A percentile compares a stretch with the other conserved stretches of the same genome.
These are phyloP conservation scores for Aspergillus avenaceus DNA, from an alignment of 495 filamentous ascomycete genomes.

Conservation along the genomic window DNA sequence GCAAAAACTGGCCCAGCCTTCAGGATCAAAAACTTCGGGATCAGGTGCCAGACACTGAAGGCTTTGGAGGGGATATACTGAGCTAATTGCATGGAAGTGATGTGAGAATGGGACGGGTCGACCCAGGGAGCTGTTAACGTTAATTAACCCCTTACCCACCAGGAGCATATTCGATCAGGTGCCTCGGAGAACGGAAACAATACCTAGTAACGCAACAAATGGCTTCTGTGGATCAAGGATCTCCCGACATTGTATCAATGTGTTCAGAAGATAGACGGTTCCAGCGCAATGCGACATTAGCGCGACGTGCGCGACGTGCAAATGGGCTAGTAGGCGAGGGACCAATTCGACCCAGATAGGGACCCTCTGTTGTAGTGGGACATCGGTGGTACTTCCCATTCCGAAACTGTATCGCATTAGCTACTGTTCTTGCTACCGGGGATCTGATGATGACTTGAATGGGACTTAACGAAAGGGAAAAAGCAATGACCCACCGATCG, in stretches of 20 bases:
- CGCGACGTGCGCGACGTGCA: conserved; percentile 35
- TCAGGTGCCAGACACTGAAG: conserved; percentile 29
- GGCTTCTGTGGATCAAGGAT: conserved; percentile 32
- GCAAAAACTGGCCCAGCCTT: conserved; percentile 20
- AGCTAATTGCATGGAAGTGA: conserved; percentile 22
- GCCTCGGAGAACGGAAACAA: neutral
- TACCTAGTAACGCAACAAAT: conserved; percentile 33
- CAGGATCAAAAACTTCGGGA: conserved; percentile 30
- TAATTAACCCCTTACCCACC: no score
- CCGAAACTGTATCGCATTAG: conserved; percentile 27
- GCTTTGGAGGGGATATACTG: conserved; percentile 23
- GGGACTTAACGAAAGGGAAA: neutral
- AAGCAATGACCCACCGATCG: conserved; percentile 15
- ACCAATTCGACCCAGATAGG: conserved; percentile 39
- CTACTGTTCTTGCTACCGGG: no score
- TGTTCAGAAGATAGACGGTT: conserved; percentile 45
- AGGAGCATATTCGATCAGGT: conserved; percentile 5
- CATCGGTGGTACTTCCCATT: conserved; percentile 42
- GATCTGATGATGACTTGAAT: no score
- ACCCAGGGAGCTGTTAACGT: conserved; percentile 42
- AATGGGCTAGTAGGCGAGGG: conserved; percentile 34
- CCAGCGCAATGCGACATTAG: conserved; percentile 43
- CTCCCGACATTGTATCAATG: conserved; percentile 30
- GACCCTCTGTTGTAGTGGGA: conserved; percentile 32
- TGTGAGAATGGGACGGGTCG: conserved; percentile 33